phyloP scores from a whole-genome alignment of 2,329 filamentous ascomycete species.

The Sphaerulina musiva region DNA sequence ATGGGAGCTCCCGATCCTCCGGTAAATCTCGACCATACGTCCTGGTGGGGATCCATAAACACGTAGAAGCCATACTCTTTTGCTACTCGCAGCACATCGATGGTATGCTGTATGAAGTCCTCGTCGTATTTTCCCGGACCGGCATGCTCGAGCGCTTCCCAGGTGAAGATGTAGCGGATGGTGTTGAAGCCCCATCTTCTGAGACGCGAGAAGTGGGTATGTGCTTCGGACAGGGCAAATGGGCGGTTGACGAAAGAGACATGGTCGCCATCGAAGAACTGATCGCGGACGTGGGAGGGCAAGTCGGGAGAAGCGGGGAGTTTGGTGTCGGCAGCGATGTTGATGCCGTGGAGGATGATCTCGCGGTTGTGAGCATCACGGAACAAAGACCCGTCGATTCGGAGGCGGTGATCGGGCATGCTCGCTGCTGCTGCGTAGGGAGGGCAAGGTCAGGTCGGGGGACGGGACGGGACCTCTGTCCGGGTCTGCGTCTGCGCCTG shows the following conservation, averaged over 20 bases:
- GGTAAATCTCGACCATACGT: constrained; percentile 94
- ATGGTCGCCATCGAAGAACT: constrained; percentile 88
- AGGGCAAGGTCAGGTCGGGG: neutral
- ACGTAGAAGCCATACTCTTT: constrained; percentile 91
- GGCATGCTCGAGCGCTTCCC: constrained; percentile 94
- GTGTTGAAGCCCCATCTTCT: constrained; percentile 92
- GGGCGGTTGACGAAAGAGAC: constrained; percentile 84
- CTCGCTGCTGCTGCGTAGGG: neutral
- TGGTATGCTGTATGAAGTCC: constrained; percentile 85
- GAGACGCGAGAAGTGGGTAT: constrained; percentile 76
- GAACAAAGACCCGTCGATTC: constrained; percentile 80
- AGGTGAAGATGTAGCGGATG: constrained; percentile 93
- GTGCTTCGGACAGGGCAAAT: constrained; percentile 75
- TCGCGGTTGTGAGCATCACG: constrained; percentile 75
- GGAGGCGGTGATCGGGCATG: constrained; percentile 49
- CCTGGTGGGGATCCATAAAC: constrained; percentile 98
- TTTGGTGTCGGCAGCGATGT: constrained; percentile 85
- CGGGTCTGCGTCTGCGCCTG: no score
- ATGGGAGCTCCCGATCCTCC: constrained; percentile 93
- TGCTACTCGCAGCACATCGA: constrained; percentile 72
- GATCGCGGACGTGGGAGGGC: constrained; percentile 68
- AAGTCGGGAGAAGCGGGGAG: constrained; percentile 70
- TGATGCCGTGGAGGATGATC: constrained; percentile 86
- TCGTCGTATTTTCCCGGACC: constrained; percentile 92
- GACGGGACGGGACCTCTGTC: neutral